Evolutionary conservation across 352 stramenopile species (phyloP).

Genomic region (Phytopythium oedochilum): DNA sequence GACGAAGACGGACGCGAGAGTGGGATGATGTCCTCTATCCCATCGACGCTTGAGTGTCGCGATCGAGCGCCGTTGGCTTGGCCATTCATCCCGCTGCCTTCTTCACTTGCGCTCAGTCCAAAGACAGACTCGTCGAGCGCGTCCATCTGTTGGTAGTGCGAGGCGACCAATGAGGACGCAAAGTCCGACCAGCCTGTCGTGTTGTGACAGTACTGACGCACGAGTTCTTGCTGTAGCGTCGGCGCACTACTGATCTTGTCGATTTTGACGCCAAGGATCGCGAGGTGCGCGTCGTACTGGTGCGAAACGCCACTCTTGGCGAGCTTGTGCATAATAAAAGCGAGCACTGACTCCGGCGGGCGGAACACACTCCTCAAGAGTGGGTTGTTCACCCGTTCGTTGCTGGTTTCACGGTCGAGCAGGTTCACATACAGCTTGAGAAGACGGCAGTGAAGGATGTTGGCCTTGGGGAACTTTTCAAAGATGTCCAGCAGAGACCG

Average conservation of each 20-base stretch:
- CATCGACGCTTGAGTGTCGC: conserved; percentile 25
- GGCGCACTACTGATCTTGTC: conserved; percentile 75
- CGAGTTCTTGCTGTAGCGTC: conserved; percentile 68
- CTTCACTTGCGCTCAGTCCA: conserved; percentile 10
- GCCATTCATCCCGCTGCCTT: conserved; percentile 4
- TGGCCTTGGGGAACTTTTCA: conserved; percentile 63
- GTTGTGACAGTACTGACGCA: conserved; percentile 67
- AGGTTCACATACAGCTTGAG: conserved; percentile 69
- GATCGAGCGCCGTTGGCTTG: conserved; percentile 6
- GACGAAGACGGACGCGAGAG: conserved; percentile 52
- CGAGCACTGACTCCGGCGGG: conserved; percentile 56
- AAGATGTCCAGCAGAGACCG: conserved; percentile 68
- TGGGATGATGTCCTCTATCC: conserved; percentile 45
- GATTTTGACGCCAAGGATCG: conserved; percentile 76
- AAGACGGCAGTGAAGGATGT: conserved; percentile 66
- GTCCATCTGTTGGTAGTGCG: conserved; percentile 75
- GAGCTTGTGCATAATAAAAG: conserved; percentile 67
- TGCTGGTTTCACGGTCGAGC: conserved; percentile 53
- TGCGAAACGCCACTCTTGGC: conserved; percentile 39
- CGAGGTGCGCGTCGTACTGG: conserved; percentile 64
- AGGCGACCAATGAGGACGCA: conserved; percentile 54
- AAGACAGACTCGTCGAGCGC: conserved; percentile 53
- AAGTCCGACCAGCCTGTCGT: conserved; percentile 64
- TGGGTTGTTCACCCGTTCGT: conserved; percentile 69
- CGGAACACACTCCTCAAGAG: conserved; percentile 68